Base-by-base conservation (phyloP, 2,329 filamentous ascomycete genomes). In the Pseudocercospora macadamiae region DNA sequence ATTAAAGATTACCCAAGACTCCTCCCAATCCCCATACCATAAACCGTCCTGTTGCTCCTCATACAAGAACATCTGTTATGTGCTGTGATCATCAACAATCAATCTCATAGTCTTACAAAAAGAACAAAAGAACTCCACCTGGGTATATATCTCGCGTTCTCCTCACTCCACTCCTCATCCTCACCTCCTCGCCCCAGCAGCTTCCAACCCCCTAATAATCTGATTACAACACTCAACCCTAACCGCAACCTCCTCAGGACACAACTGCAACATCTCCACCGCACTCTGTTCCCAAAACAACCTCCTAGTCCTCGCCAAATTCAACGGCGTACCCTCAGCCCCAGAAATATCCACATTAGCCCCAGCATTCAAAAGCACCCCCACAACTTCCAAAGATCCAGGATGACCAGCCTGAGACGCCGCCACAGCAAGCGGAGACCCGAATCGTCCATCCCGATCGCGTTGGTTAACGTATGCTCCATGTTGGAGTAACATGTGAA, bases 391-490 rank as follows among this genome's bases (percentile, higher is more conserved):
- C 34, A 70, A 47, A 25, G 69, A 59, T 6, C 67, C 67, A 2
- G 55, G 55, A 8, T 57, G 59, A 14, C 58, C 65, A 8, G 58
- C 32, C 28, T 60, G 55, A 1, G 55, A 51, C 5, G 70, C 68
- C 4, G 74, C 73, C 19, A 62, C 63, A 19, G 68, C 66, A 7
- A 76, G 64, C 1, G 72, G 66, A 16, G 57, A 69, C 7, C 70
- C 67, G 44, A 67, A 63, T 47, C 58, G 61, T 5, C 59, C 58
- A 6, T 62, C 66, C 7, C 28, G 26, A 16, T 49, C 47, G 18
- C 47, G 9, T 12, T 57, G 51, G 36, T 68, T 62, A 16, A 69
- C 54, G 10, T 67, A 44, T 4, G 70, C 71, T 14, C 67, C 66
- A 19, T 62, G 44, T 10, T 69, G 57, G 23, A 72, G 57, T 8